phyloP scores from a whole-genome alignment of 495 filamentous ascomycete genomes.

The Chlorociboria aeruginascens region DNA sequence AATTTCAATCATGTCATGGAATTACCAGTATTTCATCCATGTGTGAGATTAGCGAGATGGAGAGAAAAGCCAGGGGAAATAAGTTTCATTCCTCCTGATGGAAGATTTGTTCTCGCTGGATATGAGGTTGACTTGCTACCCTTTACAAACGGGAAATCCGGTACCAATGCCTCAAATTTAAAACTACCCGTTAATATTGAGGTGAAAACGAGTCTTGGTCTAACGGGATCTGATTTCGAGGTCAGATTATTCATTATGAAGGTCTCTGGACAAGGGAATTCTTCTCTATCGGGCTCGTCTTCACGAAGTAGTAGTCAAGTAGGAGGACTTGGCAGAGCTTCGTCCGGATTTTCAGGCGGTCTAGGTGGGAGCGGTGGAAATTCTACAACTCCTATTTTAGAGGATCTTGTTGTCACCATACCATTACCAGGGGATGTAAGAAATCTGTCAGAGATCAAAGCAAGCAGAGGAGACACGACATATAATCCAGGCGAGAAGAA shows the following conservation, averaged over 20 bases:
- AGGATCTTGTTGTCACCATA: constrained; percentile 70
- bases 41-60: constrained; percentile 79
- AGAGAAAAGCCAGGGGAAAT: constrained; percentile 77
- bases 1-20: constrained; percentile 62
- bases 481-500: constrained; percentile 58
- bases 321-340: constrained; percentile 3
- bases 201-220: constrained; percentile 66
- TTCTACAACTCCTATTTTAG: constrained; percentile 49
- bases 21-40: constrained; percentile 94
- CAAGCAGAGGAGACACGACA: constrained; percentile 73
- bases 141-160: constrained; percentile 25
- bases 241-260: constrained; percentile 63
- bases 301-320: constrained; percentile 9
- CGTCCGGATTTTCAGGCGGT: constrained; percentile 12
- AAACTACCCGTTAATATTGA: constrained; percentile 74
- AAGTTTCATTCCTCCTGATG: constrained; percentile 91
- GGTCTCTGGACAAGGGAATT: constrained; percentile 38
- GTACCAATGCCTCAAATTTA: constrained; percentile 40
- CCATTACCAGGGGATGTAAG: constrained; percentile 72
- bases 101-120: constrained; percentile 84
- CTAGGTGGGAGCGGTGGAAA: constrained; percentile 36
- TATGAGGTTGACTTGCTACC: constrained; percentile 91
- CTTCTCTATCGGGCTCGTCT: constrained; percentile 11
- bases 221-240: constrained; percentile 73
- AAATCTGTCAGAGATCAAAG: constrained; percentile 75